Evolutionary conservation across 208 protist genomes (phyloP).

Genomic region (Paratrypanosoma confusum): DNA sequence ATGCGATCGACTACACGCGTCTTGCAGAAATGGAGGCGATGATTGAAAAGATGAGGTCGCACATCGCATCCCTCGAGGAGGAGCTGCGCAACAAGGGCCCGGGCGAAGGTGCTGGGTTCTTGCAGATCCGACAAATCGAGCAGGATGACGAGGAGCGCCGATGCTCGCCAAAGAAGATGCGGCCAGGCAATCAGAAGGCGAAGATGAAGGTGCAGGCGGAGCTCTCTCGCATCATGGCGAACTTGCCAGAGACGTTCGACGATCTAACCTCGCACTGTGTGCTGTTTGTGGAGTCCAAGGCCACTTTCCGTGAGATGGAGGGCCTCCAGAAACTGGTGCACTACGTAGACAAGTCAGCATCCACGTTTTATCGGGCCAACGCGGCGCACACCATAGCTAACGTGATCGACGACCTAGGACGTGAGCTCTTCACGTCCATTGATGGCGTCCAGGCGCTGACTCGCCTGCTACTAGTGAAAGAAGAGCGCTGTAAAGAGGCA

Average conservation of each 20-base stretch:
- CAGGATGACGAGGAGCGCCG: conserved; percentile 37
- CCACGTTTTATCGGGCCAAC: conserved; percentile 77
- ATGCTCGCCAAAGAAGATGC: not conserved
- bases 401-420: conserved; percentile 76
- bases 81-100: conserved; percentile 51
- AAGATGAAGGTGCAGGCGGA: conserved; percentile 80
- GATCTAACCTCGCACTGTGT: conserved; percentile 86
- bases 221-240: conserved; percentile 79
- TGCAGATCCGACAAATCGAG: conserved; percentile 68
- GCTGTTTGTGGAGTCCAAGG: conserved; percentile 74
- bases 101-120: conserved; percentile 50
- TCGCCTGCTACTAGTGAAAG: conserved; percentile 62
- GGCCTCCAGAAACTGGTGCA: conserved; percentile 72
- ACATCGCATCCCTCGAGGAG: conserved; percentile 76
- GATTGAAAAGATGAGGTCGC: conserved; percentile 85
- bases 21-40: conserved; percentile 89
- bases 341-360: conserved; percentile 70
- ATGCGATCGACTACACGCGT: conserved; percentile 86
- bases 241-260: conserved; percentile 84
- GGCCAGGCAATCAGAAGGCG: not conserved
- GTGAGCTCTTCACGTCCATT: conserved; percentile 38
- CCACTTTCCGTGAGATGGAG: conserved; percentile 67
- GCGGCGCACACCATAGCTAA: conserved; percentile 81
- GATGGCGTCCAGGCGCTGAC: conserved; percentile 66
- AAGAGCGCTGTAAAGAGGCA: conserved; percentile 86